Conservation (phyloP, 106 monocot genomes). For the Xerophyta viscosa region DNA sequence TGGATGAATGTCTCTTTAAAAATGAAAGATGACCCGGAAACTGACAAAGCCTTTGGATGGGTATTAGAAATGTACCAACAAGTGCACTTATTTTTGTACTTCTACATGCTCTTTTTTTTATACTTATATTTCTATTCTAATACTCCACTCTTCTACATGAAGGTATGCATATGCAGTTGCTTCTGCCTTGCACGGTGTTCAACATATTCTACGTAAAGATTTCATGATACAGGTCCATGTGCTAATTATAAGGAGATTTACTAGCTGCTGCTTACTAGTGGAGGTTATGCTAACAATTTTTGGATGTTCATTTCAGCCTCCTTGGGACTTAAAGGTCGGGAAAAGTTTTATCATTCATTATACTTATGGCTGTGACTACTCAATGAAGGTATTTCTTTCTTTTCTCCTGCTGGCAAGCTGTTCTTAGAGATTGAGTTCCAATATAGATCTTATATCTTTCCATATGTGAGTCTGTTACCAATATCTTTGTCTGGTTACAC, state of each 20-base stretch:
- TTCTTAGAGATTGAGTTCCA: no score
- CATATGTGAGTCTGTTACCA: neutral
- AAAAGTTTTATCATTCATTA: conserved; percentile 46
- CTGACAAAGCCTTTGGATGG: conserved; percentile 96
- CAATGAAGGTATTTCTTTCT: conserved; percentile 29
- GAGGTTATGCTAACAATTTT: neutral
- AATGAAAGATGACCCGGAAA: conserved; percentile 90
- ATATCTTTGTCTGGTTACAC: no score
- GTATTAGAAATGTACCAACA: conserved; percentile 85
- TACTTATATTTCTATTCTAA: neutral
- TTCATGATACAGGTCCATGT: conserved; percentile 84
- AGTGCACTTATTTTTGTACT: neutral
- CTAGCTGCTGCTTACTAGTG: neutral
- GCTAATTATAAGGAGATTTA: neutral
- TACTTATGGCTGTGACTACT: conserved; percentile 66
- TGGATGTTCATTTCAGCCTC: conserved; percentile 42
- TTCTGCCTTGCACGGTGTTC: conserved; percentile 89
- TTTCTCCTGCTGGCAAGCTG: no score
- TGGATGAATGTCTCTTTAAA: conserved; percentile 95
- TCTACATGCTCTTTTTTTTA: neutral
- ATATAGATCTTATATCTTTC: no score
- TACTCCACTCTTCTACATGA: neutral
- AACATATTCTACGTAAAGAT: conserved; percentile 83
- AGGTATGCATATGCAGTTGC: conserved; percentile 66
- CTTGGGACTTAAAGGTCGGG: conserved; percentile 51